These are phyloP conservation scores for Chloris gayana DNA, from an alignment of 176 grass and related monocot genomes.

Conservation along the genomic window DNA sequence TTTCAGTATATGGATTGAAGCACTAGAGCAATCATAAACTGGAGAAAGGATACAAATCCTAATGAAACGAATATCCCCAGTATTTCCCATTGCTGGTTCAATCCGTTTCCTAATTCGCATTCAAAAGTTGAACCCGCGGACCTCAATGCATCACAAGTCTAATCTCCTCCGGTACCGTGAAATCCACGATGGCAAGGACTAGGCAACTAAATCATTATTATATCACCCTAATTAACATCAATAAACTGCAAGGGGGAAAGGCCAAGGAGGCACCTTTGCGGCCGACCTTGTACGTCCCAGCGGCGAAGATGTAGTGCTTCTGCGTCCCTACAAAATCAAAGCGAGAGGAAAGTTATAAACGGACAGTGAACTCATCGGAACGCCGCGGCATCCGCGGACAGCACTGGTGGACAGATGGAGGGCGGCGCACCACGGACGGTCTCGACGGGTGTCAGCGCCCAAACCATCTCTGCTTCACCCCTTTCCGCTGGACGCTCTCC, in stretches of 20 bases:
- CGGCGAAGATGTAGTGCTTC: constrained; percentile 77
- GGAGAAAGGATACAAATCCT: not conserved
- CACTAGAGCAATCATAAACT: not conserved
- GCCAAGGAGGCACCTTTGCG: constrained; percentile 68
- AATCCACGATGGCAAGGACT: not conserved
- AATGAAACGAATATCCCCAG: not conserved
- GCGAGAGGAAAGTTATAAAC: not conserved
- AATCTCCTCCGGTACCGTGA: not conserved
- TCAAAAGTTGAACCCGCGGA: not conserved
- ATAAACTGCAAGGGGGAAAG: not conserved
- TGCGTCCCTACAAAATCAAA: constrained; percentile 54
- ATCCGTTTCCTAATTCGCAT: not conserved
- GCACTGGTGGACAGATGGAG: not conserved
- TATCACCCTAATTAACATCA: not conserved
- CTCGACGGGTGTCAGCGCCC: constrained; percentile 68
- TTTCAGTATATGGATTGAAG: not conserved
- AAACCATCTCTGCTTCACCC: constrained; percentile 58
- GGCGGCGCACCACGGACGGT: constrained; percentile 54
- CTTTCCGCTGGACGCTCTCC: not conserved
- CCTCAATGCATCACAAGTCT: not conserved
- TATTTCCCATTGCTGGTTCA: not conserved
- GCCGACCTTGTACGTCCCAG: constrained; percentile 87
- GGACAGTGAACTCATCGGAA: not conserved
- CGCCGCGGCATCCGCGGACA: not conserved
- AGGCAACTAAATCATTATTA: not conserved